Conservation (phyloP, 1,284 basidiomycete species). For the Sporisorium exsertum region DNA sequence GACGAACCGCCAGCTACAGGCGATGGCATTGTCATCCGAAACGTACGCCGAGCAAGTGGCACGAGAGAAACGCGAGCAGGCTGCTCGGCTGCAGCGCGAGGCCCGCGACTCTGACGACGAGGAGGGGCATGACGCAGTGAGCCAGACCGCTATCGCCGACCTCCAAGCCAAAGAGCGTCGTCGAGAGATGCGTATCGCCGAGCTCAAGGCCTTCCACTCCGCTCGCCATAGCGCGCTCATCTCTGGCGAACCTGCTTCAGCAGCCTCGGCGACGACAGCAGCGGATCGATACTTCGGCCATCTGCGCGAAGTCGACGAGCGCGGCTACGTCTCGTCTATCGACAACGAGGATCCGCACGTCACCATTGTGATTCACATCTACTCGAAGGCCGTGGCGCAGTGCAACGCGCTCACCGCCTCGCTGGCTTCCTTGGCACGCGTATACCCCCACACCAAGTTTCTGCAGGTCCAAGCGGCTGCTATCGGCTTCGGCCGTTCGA, state of each 20-base stretch:
- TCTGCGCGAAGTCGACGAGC: slow-evolving; percentile 57
- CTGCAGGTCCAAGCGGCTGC: slow-evolving; percentile 56
- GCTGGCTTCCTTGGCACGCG: slow-evolving; percentile 50
- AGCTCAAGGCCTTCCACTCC: slow-evolving; percentile 35
- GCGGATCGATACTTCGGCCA: slow-evolving; percentile 58
- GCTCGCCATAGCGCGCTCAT: slow-evolving; percentile 6
- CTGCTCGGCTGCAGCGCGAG: slow-evolving; percentile 8
- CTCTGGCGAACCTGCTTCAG: slow-evolving; percentile 3
- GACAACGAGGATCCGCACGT: slow-evolving; percentile 48
- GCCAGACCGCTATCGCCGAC: slow-evolving; percentile 40
- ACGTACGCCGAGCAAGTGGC: slow-evolving; percentile 50
- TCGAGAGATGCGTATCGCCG: slow-evolving; percentile 46
- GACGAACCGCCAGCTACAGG: slow-evolving; percentile 45
- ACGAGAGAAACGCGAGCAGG: slow-evolving; percentile 28
- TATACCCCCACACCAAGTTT: slow-evolving; percentile 58
- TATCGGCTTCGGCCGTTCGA: slow-evolving; percentile 53
- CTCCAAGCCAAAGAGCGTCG: slow-evolving; percentile 45
- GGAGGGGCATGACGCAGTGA: slow-evolving; percentile 17
- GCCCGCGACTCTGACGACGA: slow-evolving; percentile 29
- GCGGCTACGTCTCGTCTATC: slow-evolving; percentile 57
- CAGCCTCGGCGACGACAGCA: background rate
- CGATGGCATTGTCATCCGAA: slow-evolving; percentile 36
- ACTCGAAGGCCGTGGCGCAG: slow-evolving; percentile 55
- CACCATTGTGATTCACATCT: slow-evolving; percentile 61
- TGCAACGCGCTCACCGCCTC: slow-evolving; percentile 51